Evolutionary conservation across 495 filamentous ascomycete genomes (phyloP).

Genomic region (Xylaria grammica): DNA sequence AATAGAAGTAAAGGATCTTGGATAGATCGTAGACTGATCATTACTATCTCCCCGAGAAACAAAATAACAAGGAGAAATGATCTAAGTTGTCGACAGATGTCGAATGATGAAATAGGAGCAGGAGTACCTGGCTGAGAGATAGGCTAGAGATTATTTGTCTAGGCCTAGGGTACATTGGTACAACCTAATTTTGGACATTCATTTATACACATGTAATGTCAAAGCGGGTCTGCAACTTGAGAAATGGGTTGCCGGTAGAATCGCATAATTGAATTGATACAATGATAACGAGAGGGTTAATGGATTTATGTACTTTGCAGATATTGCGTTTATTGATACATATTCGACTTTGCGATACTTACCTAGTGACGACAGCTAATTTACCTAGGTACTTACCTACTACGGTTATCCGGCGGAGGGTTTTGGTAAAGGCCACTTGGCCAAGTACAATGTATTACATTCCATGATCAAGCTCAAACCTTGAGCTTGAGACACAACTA

Average conservation of each 20-base stretch:
- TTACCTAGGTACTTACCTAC: too few relatives aligned
- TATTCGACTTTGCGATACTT: background rate
- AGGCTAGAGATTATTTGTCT: constrained; percentile 14
- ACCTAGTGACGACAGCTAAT: too few relatives aligned
- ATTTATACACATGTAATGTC: background rate
- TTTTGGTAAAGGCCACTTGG: constrained; percentile 19
- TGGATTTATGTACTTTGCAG: too few relatives aligned
- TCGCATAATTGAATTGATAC: background rate
- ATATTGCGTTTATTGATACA: background rate
- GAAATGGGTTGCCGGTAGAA: background rate
- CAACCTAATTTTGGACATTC: background rate
- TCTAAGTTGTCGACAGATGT: background rate
- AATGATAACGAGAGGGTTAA: background rate
- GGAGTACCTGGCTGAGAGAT: background rate
- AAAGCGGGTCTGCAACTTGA: background rate
- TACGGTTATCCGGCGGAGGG: background rate
- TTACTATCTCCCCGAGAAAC: constrained; percentile 9
- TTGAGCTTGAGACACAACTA: background rate
- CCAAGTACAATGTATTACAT: constrained; percentile 1
- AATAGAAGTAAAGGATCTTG: constrained; percentile 2
- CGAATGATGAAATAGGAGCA: constrained; percentile 23
- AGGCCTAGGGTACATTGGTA: background rate
- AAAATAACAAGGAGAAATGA: constrained; percentile 1
- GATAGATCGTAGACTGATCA: constrained; percentile 5
- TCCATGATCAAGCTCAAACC: background rate